phyloP scores from a whole-genome alignment of 208 protist species.

The Trypanosoma boissoni region DNA sequence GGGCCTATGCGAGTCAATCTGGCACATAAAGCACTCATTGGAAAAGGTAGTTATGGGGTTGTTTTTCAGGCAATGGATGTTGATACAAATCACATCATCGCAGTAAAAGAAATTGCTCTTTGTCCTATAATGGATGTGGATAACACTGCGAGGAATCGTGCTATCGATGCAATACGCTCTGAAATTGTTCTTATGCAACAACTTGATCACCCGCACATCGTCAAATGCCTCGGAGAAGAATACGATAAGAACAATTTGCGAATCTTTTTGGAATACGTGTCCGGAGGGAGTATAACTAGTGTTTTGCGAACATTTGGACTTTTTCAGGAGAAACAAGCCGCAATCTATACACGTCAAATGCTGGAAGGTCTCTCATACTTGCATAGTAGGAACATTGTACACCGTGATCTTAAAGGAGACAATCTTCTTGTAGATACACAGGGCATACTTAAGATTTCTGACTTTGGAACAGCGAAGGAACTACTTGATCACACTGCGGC shows the following conservation, averaged over 20 bases:
- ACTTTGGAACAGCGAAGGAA: slow-evolving; percentile 76
- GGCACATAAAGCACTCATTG: slow-evolving; percentile 72
- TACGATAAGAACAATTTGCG: slow-evolving; percentile 61
- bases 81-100: slow-evolving; percentile 85
- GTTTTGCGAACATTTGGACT: slow-evolving; percentile 73
- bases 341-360: slow-evolving; percentile 76
- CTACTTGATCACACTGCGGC: slow-evolving; percentile 23
- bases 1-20: slow-evolving; percentile 46
- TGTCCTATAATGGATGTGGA: background rate
- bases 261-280: slow-evolving; percentile 93
- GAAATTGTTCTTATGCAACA: slow-evolving; percentile 80
- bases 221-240: slow-evolving; percentile 83
- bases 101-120: slow-evolving; percentile 83
- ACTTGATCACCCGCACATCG: slow-evolving; percentile 90
- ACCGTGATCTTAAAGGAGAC: slow-evolving; percentile 92
- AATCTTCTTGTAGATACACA: slow-evolving; percentile 84
- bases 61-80: slow-evolving; percentile 86
- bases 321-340: slow-evolving; percentile 74
- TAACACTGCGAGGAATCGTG: background rate
- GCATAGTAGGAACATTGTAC: slow-evolving; percentile 78
- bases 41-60: slow-evolving; percentile 83
- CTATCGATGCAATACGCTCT: slow-evolving; percentile 37
- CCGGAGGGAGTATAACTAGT: slow-evolving; percentile 84
- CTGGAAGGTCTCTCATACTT: slow-evolving; percentile 81
- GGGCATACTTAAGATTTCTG: slow-evolving; percentile 78